Conservation (phyloP, 345 rosid species). For the Eucalyptus curtisii region DNA sequence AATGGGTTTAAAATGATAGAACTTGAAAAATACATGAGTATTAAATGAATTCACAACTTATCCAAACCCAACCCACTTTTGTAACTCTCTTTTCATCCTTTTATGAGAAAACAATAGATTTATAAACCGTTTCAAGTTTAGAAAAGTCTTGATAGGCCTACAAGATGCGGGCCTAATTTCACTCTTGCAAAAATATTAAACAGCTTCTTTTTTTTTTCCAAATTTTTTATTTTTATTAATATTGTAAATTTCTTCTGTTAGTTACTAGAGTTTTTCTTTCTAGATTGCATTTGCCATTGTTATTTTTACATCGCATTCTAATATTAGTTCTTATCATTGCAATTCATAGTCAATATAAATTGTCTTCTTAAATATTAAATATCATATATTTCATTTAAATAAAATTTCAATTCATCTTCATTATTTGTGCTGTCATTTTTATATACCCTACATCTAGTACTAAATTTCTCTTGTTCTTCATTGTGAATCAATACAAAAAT, state of each 20-base stretch:
- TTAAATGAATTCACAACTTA: too few relatives aligned
- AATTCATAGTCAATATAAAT: not conserved
- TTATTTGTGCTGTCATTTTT: not conserved
- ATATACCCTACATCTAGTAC: fast-evolving
- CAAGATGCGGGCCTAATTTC: too few relatives aligned
- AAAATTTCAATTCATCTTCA: not conserved
- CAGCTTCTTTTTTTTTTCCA: too few relatives aligned
- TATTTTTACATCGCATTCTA: not conserved
- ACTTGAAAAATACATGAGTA: fast-evolving
- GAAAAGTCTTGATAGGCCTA: too few relatives aligned
- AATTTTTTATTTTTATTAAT: too few relatives aligned
- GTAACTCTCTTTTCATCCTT: too few relatives aligned
- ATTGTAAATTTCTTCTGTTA: too few relatives aligned
- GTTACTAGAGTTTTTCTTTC: too few relatives aligned
- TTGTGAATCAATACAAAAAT: not conserved
- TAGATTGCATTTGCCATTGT: not conserved
- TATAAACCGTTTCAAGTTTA: too few relatives aligned
- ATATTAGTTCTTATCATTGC: not conserved
- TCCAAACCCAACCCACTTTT: too few relatives aligned
- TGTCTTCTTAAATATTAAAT: not conserved
- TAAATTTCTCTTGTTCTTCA: not conserved
- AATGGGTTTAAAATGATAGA: fast-evolving
- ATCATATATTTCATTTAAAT: not conserved
- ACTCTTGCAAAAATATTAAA: too few relatives aligned
- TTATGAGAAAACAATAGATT: too few relatives aligned